Evolutionary conservation across 345 rosid genomes (phyloP).

Genomic region (Eutrema yunnanense): DNA sequence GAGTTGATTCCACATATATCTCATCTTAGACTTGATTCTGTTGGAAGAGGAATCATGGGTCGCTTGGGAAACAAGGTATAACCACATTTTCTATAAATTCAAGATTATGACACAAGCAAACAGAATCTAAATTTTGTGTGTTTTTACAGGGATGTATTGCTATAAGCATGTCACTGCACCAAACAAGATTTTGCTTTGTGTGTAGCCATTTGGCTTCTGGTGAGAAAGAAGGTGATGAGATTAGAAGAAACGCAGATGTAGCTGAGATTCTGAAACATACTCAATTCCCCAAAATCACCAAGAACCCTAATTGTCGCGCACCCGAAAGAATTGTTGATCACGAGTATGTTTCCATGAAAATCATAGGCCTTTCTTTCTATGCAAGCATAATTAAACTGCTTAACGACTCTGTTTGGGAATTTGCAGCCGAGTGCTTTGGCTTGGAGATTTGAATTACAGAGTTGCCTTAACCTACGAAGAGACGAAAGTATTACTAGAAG

Average conservation of each 20-base stretch:
- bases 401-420: not conserved
- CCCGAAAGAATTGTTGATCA: slow-evolving; percentile 78
- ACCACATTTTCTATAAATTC: not conserved
- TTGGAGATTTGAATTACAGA: slow-evolving; percentile 91
- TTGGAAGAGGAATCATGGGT: slow-evolving; percentile 95
- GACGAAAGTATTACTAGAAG: slow-evolving; percentile 59
- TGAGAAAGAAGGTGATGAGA: slow-evolving; percentile 94
- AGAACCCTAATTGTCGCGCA: slow-evolving; percentile 42
- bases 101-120: not conserved
- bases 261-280: slow-evolving; percentile 70
- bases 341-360: slow-evolving; percentile 44
- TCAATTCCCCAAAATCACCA: slow-evolving; percentile 71
- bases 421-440: slow-evolving; percentile 82
- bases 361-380: not conserved
- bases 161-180: slow-evolving; percentile 86
- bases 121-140: not conserved
- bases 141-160: slow-evolving; percentile 77
- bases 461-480: slow-evolving; percentile 78
- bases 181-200: slow-evolving; percentile 89
- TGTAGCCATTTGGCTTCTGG: slow-evolving; percentile 97
- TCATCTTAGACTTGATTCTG: slow-evolving; percentile 72
- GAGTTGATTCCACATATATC: slow-evolving; percentile 83
- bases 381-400: not conserved
- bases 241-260: slow-evolving; percentile 82
- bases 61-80: slow-evolving; percentile 85